Conservation (phyloP, 2,329 filamentous ascomycete species). For the Sarocladium oryzae region DNA sequence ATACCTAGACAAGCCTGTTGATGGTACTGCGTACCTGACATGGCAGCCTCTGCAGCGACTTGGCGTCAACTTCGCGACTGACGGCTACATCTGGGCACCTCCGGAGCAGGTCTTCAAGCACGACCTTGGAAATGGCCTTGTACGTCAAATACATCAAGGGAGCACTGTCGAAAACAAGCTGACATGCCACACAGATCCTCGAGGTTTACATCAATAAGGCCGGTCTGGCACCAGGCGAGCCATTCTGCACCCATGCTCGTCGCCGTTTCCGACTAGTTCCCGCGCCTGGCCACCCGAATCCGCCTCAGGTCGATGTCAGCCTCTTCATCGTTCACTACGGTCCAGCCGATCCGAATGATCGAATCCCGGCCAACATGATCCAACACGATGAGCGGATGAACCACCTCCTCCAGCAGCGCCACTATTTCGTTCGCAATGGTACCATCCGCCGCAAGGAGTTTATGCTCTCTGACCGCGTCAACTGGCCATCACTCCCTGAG, state of each 20-base stretch:
- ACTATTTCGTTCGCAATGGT: slow-evolving; percentile 65
- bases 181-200: slow-evolving; percentile 54
- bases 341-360: slow-evolving; percentile 65
- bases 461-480: slow-evolving; percentile 81
- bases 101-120: slow-evolving; percentile 71
- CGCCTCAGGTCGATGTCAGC: slow-evolving; percentile 67
- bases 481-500: slow-evolving; percentile 77
- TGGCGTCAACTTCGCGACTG: slow-evolving; percentile 72
- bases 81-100: slow-evolving; percentile 88
- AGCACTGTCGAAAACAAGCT: background rate
- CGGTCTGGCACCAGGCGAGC: slow-evolving; percentile 73
- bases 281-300: slow-evolving; percentile 62
- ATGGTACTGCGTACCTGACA: slow-evolving; percentile 75
- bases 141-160: slow-evolving; percentile 25
- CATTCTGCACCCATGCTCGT: slow-evolving; percentile 68
- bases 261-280: slow-evolving; percentile 79
- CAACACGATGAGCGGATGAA: slow-evolving; percentile 57
- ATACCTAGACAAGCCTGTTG: slow-evolving; percentile 74
- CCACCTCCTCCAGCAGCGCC: slow-evolving; percentile 52
- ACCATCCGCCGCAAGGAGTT: slow-evolving; percentile 88
- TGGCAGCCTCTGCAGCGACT: slow-evolving; percentile 78
- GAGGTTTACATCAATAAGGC: slow-evolving; percentile 80
- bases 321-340: slow-evolving; percentile 92
- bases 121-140: slow-evolving; percentile 57
- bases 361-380: slow-evolving; percentile 62